These are phyloP conservation scores for Capronia coronata DNA, from an alignment of 2,329 filamentous ascomycete genomes.

Conservation along the genomic window DNA sequence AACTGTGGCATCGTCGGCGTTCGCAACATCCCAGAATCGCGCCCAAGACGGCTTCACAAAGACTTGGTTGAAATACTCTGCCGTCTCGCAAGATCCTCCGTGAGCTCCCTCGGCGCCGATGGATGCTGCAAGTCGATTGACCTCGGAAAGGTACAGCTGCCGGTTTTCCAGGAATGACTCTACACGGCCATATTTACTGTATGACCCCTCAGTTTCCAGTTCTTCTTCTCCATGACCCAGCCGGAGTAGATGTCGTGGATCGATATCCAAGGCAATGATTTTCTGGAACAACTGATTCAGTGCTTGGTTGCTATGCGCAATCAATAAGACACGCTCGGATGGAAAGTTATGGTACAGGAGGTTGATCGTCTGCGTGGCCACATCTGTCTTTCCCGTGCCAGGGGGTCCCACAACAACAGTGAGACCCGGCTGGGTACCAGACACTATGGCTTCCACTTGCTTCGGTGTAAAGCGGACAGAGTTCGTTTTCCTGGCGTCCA, in stretches of 20 bases:
- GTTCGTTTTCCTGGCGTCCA: conserved; percentile 76
- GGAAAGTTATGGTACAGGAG: conserved; percentile 99
- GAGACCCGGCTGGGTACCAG: conserved; percentile 86
- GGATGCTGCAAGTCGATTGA: conserved; percentile 76
- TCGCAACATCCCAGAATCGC: conserved; percentile 65
- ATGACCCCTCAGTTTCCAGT: conserved; percentile 74
- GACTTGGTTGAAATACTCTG: conserved; percentile 90
- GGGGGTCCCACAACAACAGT: conserved; percentile 92
- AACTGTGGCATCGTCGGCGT: conserved; percentile 50
- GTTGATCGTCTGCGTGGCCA: conserved; percentile 96
- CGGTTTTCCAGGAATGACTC: conserved; percentile 92
- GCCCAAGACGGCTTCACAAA: conserved; percentile 85
- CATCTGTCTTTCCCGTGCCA: conserved; percentile 97
- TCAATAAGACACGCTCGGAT: conserved; percentile 77
- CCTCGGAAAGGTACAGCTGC: conserved; percentile 69
- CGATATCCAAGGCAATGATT: conserved; percentile 92
- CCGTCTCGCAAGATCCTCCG: conserved; percentile 91
- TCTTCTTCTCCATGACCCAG: conserved; percentile 95
- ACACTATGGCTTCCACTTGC: conserved; percentile 87
- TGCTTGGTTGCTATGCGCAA: conserved; percentile 96
- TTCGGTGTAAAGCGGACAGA: conserved; percentile 79
- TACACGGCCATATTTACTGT: conserved; percentile 89
- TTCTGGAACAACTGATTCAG: conserved; percentile 97
- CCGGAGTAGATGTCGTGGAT: conserved; percentile 84
- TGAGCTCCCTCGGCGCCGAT: conserved; percentile 89